Base-by-base conservation (phyloP, 805 yeast genomes). In the Sugiyamaella chiloensis region DNA sequence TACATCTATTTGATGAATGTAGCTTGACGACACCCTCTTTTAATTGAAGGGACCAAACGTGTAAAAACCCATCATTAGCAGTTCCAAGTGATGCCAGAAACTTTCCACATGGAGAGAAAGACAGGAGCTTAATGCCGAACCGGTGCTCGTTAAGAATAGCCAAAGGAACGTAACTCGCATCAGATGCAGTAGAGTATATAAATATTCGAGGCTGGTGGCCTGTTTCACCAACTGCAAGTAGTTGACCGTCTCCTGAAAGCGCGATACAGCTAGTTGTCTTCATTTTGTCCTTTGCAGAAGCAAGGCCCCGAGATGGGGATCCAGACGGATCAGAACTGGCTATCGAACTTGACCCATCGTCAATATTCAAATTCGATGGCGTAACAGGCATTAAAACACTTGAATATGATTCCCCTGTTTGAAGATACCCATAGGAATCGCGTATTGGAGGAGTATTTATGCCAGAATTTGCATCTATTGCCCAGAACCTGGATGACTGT, bases 181-280 rank as follows among this genome's bases (percentile, higher is more conserved):
- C 68, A 0, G 82, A 81, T 5, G 56, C 59, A 12, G 81, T 63
- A 2, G 86, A 80, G 57, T 74, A 83, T 11, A 83, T 55, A 17
- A 82, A 63, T 1, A 85, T 71, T 16, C 89, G 67, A 1, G 91
- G 91, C 53, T 74, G 79, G 52, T 80, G 81, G 0, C 90, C 90
- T 0, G 73, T 62, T 58, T 85, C 91, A 2, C 91, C 91, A 12
- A 83, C 78, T 0, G 88, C 88, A 21, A 85, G 60, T 3, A 78
- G 54, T 39, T 63, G 69, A 31, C 68, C 71, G 58, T 78, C 76
- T 0, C 84, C 79, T 0, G 87, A 74, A 4, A 83, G 64, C 2
- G 81, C 76, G n/a, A 83, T 59, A 50, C 85, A 78, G 40, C 73
- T 73, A 30, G 81, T 74, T 0, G 78, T 69, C 48, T 83, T 66